Percentiles rank a stretch among this genome's conserved stretches.
phyloP scores from a whole-genome alignment of 1,284 basidiomycete species.

The Inonotus hispidus region DNA sequence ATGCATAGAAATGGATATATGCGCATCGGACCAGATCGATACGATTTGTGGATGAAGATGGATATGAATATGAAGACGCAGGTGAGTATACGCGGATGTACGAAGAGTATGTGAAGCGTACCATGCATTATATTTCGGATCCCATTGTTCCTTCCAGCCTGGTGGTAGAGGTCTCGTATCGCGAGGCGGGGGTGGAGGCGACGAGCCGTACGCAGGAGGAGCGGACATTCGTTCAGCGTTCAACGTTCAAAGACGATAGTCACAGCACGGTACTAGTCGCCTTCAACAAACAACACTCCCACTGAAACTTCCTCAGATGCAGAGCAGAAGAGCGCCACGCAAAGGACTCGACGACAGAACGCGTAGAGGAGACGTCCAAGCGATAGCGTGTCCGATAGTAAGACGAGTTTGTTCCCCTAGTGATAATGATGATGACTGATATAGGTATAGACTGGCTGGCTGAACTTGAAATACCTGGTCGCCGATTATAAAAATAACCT shows the following conservation, averaged over 20 bases:
- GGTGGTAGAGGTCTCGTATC: slow-evolving; percentile 58
- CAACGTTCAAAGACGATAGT: not conserved
- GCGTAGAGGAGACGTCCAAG: not conserved
- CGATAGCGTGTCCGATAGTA: too few species aligned
- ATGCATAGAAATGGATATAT: not conserved
- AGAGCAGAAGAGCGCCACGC: not conserved
- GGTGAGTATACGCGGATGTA: not conserved
- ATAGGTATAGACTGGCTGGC: too few species aligned
- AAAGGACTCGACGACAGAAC: not conserved
- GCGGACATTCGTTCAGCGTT: slow-evolving; percentile 32
- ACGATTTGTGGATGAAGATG: not conserved
- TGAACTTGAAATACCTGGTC: too few species aligned
- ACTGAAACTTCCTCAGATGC: too few species aligned
- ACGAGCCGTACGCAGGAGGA: slow-evolving; percentile 36
- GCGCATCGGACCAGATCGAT: not conserved
- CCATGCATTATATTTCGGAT: slow-evolving; percentile 68
- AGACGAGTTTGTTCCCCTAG: not conserved
- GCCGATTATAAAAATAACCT: too few species aligned
- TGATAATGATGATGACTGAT: too few species aligned
- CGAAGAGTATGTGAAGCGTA: slow-evolving; percentile 28
- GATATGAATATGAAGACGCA: not conserved
- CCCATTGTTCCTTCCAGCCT: slow-evolving; percentile 68
- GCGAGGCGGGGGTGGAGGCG: slow-evolving; percentile 39
- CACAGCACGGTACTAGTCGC: not conserved
- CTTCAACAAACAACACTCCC: too few species aligned